phyloP scores from a whole-genome alignment of 495 filamentous ascomycete genomes.

The Cercophora scortea region DNA sequence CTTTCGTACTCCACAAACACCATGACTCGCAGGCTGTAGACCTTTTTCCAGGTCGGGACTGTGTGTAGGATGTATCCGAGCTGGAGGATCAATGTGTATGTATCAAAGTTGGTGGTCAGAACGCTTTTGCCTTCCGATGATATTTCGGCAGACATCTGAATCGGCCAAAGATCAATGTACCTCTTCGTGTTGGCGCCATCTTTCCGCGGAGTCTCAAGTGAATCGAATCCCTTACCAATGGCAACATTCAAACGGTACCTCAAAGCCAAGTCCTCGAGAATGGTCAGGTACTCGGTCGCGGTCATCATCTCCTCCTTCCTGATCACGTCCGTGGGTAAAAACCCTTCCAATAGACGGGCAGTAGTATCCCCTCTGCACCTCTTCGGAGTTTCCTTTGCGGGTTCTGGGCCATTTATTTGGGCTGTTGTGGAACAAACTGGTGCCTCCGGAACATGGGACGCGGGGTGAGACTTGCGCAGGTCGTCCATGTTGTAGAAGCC shows the following conservation, averaged over 20 bases:
- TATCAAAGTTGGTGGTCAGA: constrained; percentile 85
- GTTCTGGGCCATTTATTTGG: constrained; percentile 9
- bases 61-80: constrained; percentile 78
- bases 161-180: constrained; percentile 85
- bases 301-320: constrained; percentile 54
- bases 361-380: constrained; percentile 37
- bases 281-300: constrained; percentile 65
- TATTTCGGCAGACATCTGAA: constrained; percentile 75
- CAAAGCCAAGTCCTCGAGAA: constrained; percentile 73
- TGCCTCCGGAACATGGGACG: constrained; percentile 24
- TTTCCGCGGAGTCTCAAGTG: constrained; percentile 59
- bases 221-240: constrained; percentile 73
- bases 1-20: constrained; percentile 88
- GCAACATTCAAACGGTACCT: constrained; percentile 80
- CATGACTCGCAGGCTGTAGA: constrained; percentile 63
- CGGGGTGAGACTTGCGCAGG: constrained; percentile 42
- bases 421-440: constrained; percentile 17
- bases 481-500: constrained; percentile 73
- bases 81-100: constrained; percentile 82
- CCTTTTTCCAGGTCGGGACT: constrained; percentile 74
- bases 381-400: constrained; percentile 12
- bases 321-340: constrained; percentile 54
- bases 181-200: constrained; percentile 55
- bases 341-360: constrained; percentile 35
- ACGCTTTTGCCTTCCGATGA: constrained; percentile 57